Base-by-base conservation (phyloP, 768 basidiomycete species). In the Tylopilus rubrobrunneus region DNA sequence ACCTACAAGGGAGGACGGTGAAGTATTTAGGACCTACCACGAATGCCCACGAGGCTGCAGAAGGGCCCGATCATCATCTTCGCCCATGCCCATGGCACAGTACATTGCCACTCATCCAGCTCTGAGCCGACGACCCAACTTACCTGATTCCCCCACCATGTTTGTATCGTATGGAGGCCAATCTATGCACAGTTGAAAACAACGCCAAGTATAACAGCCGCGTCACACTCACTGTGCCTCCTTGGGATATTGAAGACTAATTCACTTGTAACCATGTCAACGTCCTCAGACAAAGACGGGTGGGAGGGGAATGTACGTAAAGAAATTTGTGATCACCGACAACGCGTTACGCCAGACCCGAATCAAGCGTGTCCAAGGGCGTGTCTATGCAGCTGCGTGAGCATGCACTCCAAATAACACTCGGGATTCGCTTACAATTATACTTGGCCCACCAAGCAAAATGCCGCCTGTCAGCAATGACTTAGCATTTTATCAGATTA, bases 381-480 rank as follows among this genome's bases (percentile, higher is more conserved):
- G 89, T 83, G 67, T 89, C 85, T 87, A 42, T n/a, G 39, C 39
- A 40, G 1, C 15, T 2, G 34, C 31, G 10, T 53, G 23, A 56
- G 45, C 33, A 15, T 19, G 7, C 39, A 21, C 39, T 7, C 39
- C 7, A 25, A 34, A 4, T 23, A 23, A 31, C 15, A 12, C 17
- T 5, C 6, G 8, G 10, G 7, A 10, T 4, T 10, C 64, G 74
- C 45, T 59, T 56, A 87, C 86, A 88, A 58, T 88, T 88, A 68
- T 87, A 87, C 67, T 89, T 88, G 19, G 85, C 80, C 87, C 86
- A 88, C 72, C 82, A 87, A 7, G 79, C 71, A 64, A 89, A 89
- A 63, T 84, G 74, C 56, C 78, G 78, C 44, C 70, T 69, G 34
- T 5, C 15, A n/a, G n/a, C n/a, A n/a, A n/a, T n/a, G n/a, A n/a